Evolutionary conservation across 192 early-diverging fungal species (phyloP).

Genomic region (Backusella australiensis): DNA sequence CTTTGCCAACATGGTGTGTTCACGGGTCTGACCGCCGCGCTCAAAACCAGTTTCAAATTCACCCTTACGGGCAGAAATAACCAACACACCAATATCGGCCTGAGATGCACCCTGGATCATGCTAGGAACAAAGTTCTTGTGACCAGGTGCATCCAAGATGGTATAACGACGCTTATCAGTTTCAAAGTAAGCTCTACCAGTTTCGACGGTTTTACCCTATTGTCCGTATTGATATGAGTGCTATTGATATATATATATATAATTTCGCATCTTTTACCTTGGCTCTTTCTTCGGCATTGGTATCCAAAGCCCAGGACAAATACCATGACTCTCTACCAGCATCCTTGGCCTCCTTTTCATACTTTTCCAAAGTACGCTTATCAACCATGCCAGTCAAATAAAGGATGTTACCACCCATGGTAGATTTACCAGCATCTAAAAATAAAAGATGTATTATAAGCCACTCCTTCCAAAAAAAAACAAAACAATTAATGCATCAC

Average conservation of each 20-base stretch:
- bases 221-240: too few relatives aligned
- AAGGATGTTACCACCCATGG: slow-evolving; percentile 97
- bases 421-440: slow-evolving; percentile 91
- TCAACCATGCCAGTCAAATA: slow-evolving; percentile 99
- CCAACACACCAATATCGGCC: slow-evolving; percentile 94
- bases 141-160: slow-evolving; percentile 97
- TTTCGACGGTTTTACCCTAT: slow-evolving; percentile 96
- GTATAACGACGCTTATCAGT: slow-evolving; percentile 94
- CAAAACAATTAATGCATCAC: not conserved
- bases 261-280: slow-evolving; percentile 56
- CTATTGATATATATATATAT: too few relatives aligned
- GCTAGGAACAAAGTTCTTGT: slow-evolving; percentile 97
- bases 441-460: not conserved
- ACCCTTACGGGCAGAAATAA: slow-evolving; percentile 95
- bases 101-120: slow-evolving; percentile 98
- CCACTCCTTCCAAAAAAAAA: not conserved
- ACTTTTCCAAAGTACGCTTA: slow-evolving; percentile 99
- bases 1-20: slow-evolving; percentile 96
- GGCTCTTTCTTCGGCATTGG: slow-evolving; percentile 93
- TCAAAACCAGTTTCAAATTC: slow-evolving; percentile 99
- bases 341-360: slow-evolving; percentile 98
- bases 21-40: slow-evolving; percentile 96
- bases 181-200: slow-evolving; percentile 97
- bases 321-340: slow-evolving; percentile 97
- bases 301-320: slow-evolving; percentile 97